Percentiles rank a stretch among this genome's conserved stretches.
Evolutionary conservation across 2,329 filamentous ascomycete species (phyloP).

Genomic region (Achaetomium macrosporum): DNA sequence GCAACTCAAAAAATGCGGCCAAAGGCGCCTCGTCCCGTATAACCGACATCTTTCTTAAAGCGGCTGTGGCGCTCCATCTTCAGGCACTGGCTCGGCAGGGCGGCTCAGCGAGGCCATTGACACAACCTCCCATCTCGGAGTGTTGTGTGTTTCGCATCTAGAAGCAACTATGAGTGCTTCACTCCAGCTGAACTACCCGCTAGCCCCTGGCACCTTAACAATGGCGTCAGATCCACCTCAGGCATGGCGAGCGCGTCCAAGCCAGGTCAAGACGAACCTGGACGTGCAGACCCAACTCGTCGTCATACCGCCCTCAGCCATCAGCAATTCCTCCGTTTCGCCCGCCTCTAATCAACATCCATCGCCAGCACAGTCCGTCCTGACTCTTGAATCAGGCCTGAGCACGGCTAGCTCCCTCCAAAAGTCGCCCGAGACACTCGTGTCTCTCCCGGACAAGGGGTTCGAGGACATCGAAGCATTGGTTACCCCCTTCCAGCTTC

Average conservation of each 20-base stretch:
- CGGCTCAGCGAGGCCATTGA: not conserved
- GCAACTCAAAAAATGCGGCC: conserved; percentile 28
- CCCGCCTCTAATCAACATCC: conserved; percentile 47
- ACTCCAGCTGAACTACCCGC: conserved; percentile 7
- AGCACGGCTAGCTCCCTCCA: conserved; percentile 60
- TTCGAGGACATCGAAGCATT: conserved; percentile 40
- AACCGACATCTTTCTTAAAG: conserved; percentile 14
- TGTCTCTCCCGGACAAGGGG: conserved; percentile 51
- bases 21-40: conserved; percentile 23
- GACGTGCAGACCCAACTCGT: conserved; percentile 33
- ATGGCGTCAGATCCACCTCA: conserved; percentile 40
- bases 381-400: conserved; percentile 38
- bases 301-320: conserved; percentile 45
- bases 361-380: conserved; percentile 54
- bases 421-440: conserved; percentile 60
- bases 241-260: conserved; percentile 40
- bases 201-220: conserved; percentile 30
- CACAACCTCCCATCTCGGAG: not conserved
- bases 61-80: conserved; percentile 14
- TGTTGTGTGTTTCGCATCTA: not conserved
- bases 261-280: conserved; percentile 44
- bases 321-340: conserved; percentile 51
- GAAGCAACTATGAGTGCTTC: conserved; percentile 15
- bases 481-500: conserved; percentile 59
- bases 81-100: conserved; percentile 15